These are phyloP conservation scores for Candida labiduridarum DNA, from an alignment of 1,139 yeast species.

Conservation along the genomic window DNA sequence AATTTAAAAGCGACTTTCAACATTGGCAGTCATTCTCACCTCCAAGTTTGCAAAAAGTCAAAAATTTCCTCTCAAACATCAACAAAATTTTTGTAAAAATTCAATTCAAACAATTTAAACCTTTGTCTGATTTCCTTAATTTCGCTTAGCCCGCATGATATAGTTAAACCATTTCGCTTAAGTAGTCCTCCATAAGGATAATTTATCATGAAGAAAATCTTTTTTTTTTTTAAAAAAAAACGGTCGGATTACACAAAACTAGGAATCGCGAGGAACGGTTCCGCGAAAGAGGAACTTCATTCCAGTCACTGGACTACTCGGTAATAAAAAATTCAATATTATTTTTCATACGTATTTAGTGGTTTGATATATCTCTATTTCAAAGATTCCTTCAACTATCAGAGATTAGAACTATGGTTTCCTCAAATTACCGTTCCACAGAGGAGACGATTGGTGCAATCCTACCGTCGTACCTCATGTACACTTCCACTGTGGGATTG, in stretches of 20 bases:
- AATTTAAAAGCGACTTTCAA: no score
- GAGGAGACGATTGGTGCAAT: conserved; percentile 24
- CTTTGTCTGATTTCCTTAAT: no score
- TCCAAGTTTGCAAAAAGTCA: neutral
- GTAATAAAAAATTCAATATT: neutral
- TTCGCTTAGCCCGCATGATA: no score
- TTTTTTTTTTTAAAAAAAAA: neutral
- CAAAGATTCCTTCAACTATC: neutral
- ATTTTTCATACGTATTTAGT: neutral
- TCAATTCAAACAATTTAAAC: no score
- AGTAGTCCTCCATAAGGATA: neutral
- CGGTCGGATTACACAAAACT: neutral
- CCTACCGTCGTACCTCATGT: conserved; percentile 52
- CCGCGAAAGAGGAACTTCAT: no score
- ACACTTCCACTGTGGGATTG: conserved; percentile 37
- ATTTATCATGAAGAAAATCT: neutral
- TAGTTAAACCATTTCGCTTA: no score
- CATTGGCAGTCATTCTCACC: no score
- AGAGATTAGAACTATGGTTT: neutral
- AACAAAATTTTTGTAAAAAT: neutral
- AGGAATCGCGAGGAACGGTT: neutral
- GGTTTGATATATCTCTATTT: neutral
- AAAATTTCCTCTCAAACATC: neutral
- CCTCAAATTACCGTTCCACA: neutral
- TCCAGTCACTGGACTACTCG: no score